A percentile compares a stretch with the other conserved stretches of the same genome.
These are phyloP conservation scores for Mycena citricolor DNA, from an alignment of 1,284 basidiomycete species.

Conservation along the genomic window DNA sequence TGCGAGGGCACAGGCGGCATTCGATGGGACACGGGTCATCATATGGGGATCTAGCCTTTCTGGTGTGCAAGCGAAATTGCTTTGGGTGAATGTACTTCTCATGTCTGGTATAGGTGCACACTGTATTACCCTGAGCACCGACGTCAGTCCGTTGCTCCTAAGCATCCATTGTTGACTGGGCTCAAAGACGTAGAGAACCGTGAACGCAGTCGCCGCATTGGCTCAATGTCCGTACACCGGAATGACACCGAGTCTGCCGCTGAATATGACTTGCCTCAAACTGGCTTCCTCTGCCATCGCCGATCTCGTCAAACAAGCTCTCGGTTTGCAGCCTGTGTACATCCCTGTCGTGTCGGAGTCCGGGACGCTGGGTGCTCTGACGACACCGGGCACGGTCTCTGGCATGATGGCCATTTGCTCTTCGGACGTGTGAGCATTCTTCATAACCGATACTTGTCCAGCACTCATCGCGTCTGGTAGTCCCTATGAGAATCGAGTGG, in stretches of 20 bases:
- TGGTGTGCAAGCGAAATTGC: conserved; percentile 23
- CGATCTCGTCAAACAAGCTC: conserved; percentile 32
- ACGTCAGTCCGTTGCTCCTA: conserved; percentile 26
- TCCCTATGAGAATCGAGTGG: too few species aligned
- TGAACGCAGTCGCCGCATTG: conserved; percentile 33
- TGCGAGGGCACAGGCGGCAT: conserved; percentile 32
- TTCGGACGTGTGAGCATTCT: conserved; percentile 13
- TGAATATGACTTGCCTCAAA: conserved; percentile 25
- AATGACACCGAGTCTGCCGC: conserved; percentile 14
- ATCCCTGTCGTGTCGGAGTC: conserved; percentile 32
- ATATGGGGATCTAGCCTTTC: conserved; percentile 40
- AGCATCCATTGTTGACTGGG: neutral
- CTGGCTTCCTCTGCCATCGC: conserved; percentile 26
- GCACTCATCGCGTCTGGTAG: too few species aligned
- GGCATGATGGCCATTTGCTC: conserved; percentile 21
- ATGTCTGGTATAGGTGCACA: conserved; percentile 33
- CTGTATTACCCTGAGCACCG: conserved; percentile 33
- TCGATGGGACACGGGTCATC: conserved; percentile 35
- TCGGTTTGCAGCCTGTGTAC: conserved; percentile 36
- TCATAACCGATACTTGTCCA: conserved; percentile 5
- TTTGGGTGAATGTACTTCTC: neutral
- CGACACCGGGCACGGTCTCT: conserved; percentile 19
- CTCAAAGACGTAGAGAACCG: conserved; percentile 22
- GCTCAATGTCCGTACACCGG: conserved; percentile 39
- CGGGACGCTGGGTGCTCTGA: conserved; percentile 26